Conservation (phyloP, 257 asterid species). For the Catharanthus roseus region DNA sequence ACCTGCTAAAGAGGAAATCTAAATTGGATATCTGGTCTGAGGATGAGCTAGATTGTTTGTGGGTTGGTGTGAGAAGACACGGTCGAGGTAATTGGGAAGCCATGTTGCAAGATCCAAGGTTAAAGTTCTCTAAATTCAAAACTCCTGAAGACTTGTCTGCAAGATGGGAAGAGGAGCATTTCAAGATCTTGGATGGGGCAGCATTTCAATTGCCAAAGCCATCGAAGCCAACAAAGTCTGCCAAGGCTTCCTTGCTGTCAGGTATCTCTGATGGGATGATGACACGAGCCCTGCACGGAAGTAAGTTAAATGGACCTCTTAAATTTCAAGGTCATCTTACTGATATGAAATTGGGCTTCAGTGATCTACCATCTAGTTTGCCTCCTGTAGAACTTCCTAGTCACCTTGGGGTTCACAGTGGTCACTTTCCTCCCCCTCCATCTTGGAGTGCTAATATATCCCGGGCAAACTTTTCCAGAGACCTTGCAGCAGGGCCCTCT, state of each 20-base stretch:
- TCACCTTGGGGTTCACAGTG: constrained; percentile 22
- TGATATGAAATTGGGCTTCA: constrained; percentile 82
- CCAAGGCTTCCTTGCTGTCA: constrained; percentile 42
- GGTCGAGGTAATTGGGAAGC: constrained; percentile 92
- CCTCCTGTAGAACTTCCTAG: constrained; percentile 40
- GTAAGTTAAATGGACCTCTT: constrained; percentile 44
- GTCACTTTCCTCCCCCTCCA: constrained; percentile 34
- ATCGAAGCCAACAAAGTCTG: constrained; percentile 36
- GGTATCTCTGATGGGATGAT: constrained; percentile 77
- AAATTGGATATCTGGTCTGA: constrained; percentile 79
- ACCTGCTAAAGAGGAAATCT: constrained; percentile 40
- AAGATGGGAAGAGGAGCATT: constrained; percentile 93
- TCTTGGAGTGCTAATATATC: constrained; percentile 42
- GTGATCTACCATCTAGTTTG: constrained; percentile 44
- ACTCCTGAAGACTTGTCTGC: constrained; percentile 62
- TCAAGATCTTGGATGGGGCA: constrained; percentile 64
- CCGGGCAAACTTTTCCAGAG: constrained; percentile 44
- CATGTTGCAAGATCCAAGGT: constrained; percentile 74
- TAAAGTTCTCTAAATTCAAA: constrained; percentile 71
- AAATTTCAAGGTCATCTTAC: constrained; percentile 61
- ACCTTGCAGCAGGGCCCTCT: constrained; percentile 35
- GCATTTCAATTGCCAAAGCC: constrained; percentile 36
- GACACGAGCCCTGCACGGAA: constrained; percentile 58
- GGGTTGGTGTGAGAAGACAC: constrained; percentile 95
- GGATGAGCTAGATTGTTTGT: constrained; percentile 89